phyloP scores from a whole-genome alignment of 306 rosid genomes.

The Lathyrus aphaca region DNA sequence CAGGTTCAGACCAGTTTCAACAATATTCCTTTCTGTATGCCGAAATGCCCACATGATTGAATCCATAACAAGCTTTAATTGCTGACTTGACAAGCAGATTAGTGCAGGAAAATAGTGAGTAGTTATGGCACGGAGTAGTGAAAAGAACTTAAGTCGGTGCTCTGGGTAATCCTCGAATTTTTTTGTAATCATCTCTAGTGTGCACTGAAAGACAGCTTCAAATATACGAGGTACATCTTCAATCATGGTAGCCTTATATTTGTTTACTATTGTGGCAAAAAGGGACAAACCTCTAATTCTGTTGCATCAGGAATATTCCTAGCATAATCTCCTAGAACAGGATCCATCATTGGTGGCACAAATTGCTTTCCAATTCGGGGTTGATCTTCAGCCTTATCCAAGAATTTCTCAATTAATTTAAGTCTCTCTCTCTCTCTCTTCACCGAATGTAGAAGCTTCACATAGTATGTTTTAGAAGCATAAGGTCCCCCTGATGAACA shows the following conservation, averaged over 20 bases:
- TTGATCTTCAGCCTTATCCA: slow-evolving; percentile 99
- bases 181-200: slow-evolving; percentile 96
- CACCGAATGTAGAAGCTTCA: too few relatives aligned
- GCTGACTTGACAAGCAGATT: slow-evolving; percentile 85
- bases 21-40: too few relatives aligned
- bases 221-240: too few relatives aligned
- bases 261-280: slow-evolving; percentile 93
- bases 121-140: slow-evolving; percentile 94
- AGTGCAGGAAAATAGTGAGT: slow-evolving; percentile 92
- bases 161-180: slow-evolving; percentile 97
- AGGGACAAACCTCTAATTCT: slow-evolving; percentile 94
- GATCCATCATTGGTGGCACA: slow-evolving; percentile 99
- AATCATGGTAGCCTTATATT: too few relatives aligned
- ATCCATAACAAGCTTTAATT: slow-evolving; percentile 96
- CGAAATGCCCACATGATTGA: too few relatives aligned
- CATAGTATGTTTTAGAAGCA: too few relatives aligned
- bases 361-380: slow-evolving; percentile 93
- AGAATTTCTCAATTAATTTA: slow-evolving; percentile 89
- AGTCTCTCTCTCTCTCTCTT: slow-evolving; percentile 97
- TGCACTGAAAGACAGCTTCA: slow-evolving; percentile 99
- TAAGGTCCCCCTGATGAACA: too few relatives aligned
- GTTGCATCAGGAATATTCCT: slow-evolving; percentile 98
- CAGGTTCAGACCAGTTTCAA: too few relatives aligned
- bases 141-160: slow-evolving; percentile 96
- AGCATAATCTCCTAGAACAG: slow-evolving; percentile 92